Percentiles rank a stretch among this genome's conserved stretches.
phyloP scores from a whole-genome alignment of 306 rosid genomes.

The Calophaca sinica region DNA sequence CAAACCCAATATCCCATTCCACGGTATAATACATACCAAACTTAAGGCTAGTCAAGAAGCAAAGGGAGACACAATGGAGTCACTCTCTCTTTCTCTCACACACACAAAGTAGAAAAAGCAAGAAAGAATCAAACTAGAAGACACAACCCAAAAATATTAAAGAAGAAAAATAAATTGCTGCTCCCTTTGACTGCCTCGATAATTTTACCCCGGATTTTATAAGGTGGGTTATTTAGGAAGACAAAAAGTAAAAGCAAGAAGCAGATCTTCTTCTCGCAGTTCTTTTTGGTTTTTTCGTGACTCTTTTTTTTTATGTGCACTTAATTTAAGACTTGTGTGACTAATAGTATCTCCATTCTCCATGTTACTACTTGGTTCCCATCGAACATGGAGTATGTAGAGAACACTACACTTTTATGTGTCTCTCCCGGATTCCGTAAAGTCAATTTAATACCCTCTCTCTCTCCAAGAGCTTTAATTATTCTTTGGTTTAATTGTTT shows the following conservation, averaged over 20 bases:
- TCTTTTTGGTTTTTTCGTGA: constrained; percentile 51
- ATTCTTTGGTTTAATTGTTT: neutral
- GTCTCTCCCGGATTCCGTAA: neutral
- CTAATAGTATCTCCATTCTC: neutral
- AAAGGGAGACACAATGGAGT: constrained; percentile 44
- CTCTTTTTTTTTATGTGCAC: neutral
- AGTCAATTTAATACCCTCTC: neutral
- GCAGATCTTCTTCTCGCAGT: constrained; percentile 61
- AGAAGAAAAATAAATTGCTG: constrained; percentile 31
- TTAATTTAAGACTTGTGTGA: neutral
- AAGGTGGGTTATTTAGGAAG: constrained; percentile 46
- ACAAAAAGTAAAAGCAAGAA: constrained; percentile 71
- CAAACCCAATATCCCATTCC: constrained; percentile 53
- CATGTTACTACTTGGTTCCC: no score
- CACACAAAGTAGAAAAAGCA: constrained; percentile 57
- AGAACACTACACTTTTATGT: no score
- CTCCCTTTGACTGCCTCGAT: constrained; percentile 83
- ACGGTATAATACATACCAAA: constrained; percentile 24
- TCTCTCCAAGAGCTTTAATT: neutral
- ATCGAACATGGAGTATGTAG: no score
- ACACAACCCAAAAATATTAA: constrained; percentile 7
- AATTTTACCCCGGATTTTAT: constrained; percentile 48
- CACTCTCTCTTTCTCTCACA: constrained; percentile 25
- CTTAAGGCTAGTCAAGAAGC: constrained; percentile 25
- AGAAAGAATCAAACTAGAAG: constrained; percentile 47